Base-by-base conservation (phyloP, 2,329 filamentous ascomycete species). In the Blastomyces parvus region DNA sequence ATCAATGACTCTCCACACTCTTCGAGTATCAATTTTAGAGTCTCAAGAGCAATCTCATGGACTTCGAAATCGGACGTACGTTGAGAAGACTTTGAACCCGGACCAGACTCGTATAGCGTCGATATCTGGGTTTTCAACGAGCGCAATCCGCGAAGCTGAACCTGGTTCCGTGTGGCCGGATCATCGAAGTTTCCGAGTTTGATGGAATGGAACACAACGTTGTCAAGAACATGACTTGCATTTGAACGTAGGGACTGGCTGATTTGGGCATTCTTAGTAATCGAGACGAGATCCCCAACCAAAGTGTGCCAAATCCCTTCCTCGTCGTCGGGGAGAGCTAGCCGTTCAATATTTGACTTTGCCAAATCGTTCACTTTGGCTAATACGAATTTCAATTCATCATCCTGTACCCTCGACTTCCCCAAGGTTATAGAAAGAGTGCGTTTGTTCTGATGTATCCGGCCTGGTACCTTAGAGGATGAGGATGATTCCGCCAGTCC, bases 1-100 rank as follows among this genome's bases (percentile, higher is more conserved):
- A 88, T 80, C 6, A 97, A 82, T 0, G 85, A 86, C 71, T 99
- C 92, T 9, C 93, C 94, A 69, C 88, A 93, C 66, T 91, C 88
- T 71, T 97, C 93, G 1, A 99, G 81, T 25, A 97, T 85, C 62
- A 82, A 87, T 73, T 91, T 91, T 7, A 96, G 79, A 0, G 89
- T 88, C 67, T 96, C 90, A 1, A 96, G 82, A 30, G 90, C 82
- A 61, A 89, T 85, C 66, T 87, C 87, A 72, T 96, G 91, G 19
- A 96, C 89, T 62, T 94, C 88, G 22, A 90, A 78, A 67, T 94
- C 88, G 0, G 85, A 86, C 0, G 85, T 77, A 62, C 86, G 84
- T 13, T 80, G 82, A 2, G 83, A 79, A 0, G 88, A 82, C 1
- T 84, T 83, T 1, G 77, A 77, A 11, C 82, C 77, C 2, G 82